These are phyloP conservation scores for Suillus discolor DNA, from an alignment of 768 basidiomycete species.

Conservation along the genomic window DNA sequence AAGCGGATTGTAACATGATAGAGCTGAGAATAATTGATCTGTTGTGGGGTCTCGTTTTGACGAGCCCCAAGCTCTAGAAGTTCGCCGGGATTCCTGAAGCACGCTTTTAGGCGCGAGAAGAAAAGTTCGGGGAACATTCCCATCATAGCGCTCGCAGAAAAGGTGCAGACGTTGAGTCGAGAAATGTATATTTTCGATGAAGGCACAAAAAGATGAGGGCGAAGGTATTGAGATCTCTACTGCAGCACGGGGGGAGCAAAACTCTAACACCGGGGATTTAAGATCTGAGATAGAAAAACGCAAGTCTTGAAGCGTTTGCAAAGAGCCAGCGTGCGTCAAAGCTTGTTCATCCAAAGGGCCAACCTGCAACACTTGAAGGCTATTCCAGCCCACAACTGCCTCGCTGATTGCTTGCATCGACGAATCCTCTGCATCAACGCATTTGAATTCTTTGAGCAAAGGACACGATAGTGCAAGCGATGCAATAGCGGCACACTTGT, in stretches of 20 bases:
- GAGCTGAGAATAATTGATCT: background rate
- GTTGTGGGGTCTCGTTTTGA: background rate
- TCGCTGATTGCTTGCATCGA: conserved; percentile 2
- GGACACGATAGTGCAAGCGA: conserved; percentile 1
- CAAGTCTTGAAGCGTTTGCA: background rate
- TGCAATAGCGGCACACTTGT: background rate
- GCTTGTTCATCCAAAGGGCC: background rate
- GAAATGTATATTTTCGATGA: background rate
- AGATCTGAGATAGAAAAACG: background rate
- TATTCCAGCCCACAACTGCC: background rate
- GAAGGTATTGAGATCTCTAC: background rate
- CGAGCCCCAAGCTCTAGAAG: background rate
- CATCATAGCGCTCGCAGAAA: background rate
- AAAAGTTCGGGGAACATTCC: background rate
- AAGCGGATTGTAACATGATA: background rate
- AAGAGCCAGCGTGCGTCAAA: background rate
- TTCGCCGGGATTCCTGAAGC: background rate
- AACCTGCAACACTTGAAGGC: background rate
- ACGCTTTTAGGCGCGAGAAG: background rate
- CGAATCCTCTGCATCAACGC: background rate
- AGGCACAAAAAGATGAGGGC: background rate
- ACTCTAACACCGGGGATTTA: background rate
- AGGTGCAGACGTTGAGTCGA: conserved; percentile 3
- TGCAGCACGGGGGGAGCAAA: background rate
- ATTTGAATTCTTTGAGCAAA: background rate